Evolutionary conservation across 2,329 filamentous ascomycete species (phyloP).

Genomic region (Fusarium virguliforme): DNA sequence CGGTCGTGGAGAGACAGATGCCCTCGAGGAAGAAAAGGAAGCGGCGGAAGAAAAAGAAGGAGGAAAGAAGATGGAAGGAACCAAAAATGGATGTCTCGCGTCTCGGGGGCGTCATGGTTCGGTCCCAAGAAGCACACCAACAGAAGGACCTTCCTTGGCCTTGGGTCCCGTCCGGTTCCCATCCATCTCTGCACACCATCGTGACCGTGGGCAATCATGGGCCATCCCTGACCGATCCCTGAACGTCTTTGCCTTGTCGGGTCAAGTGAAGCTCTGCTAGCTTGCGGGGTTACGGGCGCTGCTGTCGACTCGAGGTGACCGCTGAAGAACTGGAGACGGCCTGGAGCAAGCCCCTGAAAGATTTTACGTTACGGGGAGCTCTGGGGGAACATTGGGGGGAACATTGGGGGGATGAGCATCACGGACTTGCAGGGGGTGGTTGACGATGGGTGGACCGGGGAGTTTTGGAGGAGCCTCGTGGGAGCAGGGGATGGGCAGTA

Average conservation of each 20-base stretch:
- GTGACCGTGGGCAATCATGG: slow-evolving; percentile 48
- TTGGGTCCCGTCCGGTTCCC: slow-evolving; percentile 12
- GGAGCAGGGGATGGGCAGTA: slow-evolving; percentile 8
- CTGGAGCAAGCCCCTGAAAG: slow-evolving; percentile 16
- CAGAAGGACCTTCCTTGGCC: slow-evolving; percentile 36
- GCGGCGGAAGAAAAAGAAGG: slow-evolving; percentile 38
- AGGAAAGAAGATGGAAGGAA: slow-evolving; percentile 39
- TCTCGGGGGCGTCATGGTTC: slow-evolving; percentile 51
- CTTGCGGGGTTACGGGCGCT: slow-evolving; percentile 50
- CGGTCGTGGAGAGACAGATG: slow-evolving; percentile 14
- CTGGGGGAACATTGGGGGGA: slow-evolving; percentile 26
- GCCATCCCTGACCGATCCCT: slow-evolving; percentile 46
- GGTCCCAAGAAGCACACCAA: slow-evolving; percentile 43
- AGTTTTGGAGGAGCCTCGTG: slow-evolving; percentile 12
- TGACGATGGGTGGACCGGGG: slow-evolving; percentile 2
- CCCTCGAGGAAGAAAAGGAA: slow-evolving; percentile 19
- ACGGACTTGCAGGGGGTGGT: slow-evolving; percentile 33
- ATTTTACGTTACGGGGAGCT: slow-evolving; percentile 10
- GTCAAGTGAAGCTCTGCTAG: slow-evolving; percentile 40
- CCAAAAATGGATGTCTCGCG: slow-evolving; percentile 47
- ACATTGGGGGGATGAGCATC: slow-evolving; percentile 29
- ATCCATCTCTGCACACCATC: slow-evolving; percentile 50
- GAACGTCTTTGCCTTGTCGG: slow-evolving; percentile 42
- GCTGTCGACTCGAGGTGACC: slow-evolving; percentile 25
- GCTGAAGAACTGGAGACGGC: slow-evolving; percentile 23